Conservation (phyloP, 768 basidiomycete species). For the Auriscalpium orientale region DNA sequence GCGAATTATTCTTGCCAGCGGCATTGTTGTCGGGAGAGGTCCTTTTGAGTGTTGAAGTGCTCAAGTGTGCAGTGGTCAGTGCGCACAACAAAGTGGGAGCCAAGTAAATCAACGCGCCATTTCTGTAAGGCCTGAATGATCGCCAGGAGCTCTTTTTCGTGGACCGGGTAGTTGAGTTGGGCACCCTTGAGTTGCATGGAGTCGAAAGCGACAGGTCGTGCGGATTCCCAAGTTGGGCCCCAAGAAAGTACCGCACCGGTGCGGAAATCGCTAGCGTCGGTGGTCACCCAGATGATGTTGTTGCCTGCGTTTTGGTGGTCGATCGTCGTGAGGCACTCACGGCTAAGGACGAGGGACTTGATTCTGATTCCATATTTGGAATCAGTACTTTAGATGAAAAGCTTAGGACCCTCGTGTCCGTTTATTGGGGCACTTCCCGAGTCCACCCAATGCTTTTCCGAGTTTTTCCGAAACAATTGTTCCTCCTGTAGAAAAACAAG, state of each 20-base stretch:
- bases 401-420: too few species aligned
- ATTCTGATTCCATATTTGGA: too few species aligned
- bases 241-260: constrained; percentile 16
- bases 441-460: too few species aligned
- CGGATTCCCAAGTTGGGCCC: constrained; percentile 18
- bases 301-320: constrained; percentile 22
- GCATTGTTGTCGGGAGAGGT: constrained; percentile 6
- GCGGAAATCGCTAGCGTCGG: constrained; percentile 24
- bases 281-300: constrained; percentile 29
- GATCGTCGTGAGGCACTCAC: constrained; percentile 23
- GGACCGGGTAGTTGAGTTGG: constrained; percentile 29
- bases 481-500: too few species aligned
- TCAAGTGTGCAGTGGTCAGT: constrained; percentile 33
- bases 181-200: constrained; percentile 24
- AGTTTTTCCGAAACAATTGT: too few species aligned
- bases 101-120: constrained; percentile 17
- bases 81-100: constrained; percentile 20
- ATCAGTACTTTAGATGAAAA: too few species aligned
- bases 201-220: constrained; percentile 27
- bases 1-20: constrained; percentile 11
- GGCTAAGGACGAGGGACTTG: constrained; percentile 21
- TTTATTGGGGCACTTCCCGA: too few species aligned
- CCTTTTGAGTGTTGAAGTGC: neutral
- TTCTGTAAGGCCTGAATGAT: constrained; percentile 25
- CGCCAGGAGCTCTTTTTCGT: constrained; percentile 32